Base-by-base conservation (phyloP, 495 filamentous ascomycete species). In the Podospora anserina region DNA sequence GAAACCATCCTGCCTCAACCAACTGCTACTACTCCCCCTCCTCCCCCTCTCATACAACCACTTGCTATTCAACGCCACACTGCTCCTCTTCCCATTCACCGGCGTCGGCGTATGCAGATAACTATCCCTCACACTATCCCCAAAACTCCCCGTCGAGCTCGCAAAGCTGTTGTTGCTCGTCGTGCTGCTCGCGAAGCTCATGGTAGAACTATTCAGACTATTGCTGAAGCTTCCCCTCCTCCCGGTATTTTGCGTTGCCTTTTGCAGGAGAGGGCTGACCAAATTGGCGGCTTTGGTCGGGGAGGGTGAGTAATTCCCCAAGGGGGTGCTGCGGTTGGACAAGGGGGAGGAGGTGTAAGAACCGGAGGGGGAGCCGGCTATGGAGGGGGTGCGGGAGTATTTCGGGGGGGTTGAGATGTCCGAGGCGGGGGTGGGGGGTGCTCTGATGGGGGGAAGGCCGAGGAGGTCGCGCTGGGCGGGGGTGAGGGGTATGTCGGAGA, bases 401-500 rank as follows among this genome's bases (percentile, higher is more conserved):
- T 91, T 87, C 3, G 95, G 95, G 2, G 95, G 95, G 0, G 94
- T 97, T 72, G 90, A 85, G 77, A 90, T 94, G 15, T 85, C 84
- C 6, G 84, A 81, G 60, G 81, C 81, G 0, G 91, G 88, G 0
- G 92, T 93, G 3, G 84, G 80, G 3, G 68, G 58, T n/a, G 83
- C 81, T 2, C 84, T 81, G 56, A 83, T 88, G 5, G 92, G 91
- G 63, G 90, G 86, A 11, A 99, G 87, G 13, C 94, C 93, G 20
- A 99, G 85, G 19, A 97, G 86, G 64, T 87, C 83, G 55, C 95
- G 91, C 78, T 99, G 95, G 15, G 89, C 88, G 26, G 95, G 92
- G 5, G 93, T 97, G 64, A 99, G 85, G 69, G 95, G 88, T 61
- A 99, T 96, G 77, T 99, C 94, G 71, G 88, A 82, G 68, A 97